phyloP scores from a whole-genome alignment of 2,329 filamentous ascomycete genomes.

The Tolypocladium guangdongense region DNA sequence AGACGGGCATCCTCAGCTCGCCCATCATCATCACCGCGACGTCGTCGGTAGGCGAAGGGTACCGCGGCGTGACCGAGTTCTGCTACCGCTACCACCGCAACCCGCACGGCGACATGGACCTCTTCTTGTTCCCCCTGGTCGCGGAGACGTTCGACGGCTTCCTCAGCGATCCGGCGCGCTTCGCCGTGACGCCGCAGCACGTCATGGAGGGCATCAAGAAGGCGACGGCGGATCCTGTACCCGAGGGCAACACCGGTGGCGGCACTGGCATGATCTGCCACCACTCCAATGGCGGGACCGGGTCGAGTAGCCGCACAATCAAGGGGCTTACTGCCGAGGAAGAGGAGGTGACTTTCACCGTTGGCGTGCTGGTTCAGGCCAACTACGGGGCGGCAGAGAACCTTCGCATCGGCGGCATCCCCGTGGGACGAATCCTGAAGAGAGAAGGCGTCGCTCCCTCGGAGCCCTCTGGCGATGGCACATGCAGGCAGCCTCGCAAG shows the following conservation, averaged over 20 bases:
- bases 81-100: constrained; percentile 33
- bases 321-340: constrained; percentile 25
- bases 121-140: constrained; percentile 47
- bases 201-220: constrained; percentile 41
- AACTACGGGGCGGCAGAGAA: constrained; percentile 51
- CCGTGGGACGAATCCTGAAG: constrained; percentile 47
- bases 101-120: constrained; percentile 32
- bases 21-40: constrained; percentile 51
- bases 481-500: constrained; percentile 13
- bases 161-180: constrained; percentile 44
- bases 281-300: constrained; percentile 56
- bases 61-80: constrained; percentile 48
- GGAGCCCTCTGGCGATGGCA: not conserved
- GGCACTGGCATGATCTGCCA: constrained; percentile 60
- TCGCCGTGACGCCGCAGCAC: constrained; percentile 42
- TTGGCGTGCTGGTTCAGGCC: constrained; percentile 52
- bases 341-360: constrained; percentile 35
- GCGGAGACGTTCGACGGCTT: constrained; percentile 54
- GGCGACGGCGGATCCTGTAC: constrained; percentile 38
- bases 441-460: not conserved
- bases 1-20: constrained; percentile 47
- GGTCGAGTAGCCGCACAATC: constrained; percentile 48
- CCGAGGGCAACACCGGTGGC: constrained; percentile 53
- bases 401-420: constrained; percentile 48
- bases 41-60: constrained; percentile 45